phyloP scores from a whole-genome alignment of 2,329 filamentous ascomycete genomes.

The Curvularia spicifera region DNA sequence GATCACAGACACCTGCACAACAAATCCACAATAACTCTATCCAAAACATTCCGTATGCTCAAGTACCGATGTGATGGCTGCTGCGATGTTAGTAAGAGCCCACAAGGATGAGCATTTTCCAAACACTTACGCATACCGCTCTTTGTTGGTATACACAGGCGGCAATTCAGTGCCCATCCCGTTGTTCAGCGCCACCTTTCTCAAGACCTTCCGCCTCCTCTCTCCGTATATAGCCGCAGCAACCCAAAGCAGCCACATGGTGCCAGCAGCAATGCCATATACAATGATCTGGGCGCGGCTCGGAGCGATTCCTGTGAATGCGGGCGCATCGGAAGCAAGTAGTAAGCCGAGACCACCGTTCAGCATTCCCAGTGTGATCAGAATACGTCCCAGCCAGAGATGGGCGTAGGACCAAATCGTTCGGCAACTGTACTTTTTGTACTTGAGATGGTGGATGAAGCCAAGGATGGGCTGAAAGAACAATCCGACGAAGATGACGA shows the following conservation, averaged over 20 bases:
- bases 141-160: constrained; percentile 21
- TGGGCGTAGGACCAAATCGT: constrained; percentile 58
- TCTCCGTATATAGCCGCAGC: constrained; percentile 39
- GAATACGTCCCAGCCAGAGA: constrained; percentile 62
- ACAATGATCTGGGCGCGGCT: constrained; percentile 39
- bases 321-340: constrained; percentile 37
- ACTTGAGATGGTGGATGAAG: constrained; percentile 59
- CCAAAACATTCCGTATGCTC: neutral
- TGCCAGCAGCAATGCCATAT: constrained; percentile 43
- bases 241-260: constrained; percentile 47
- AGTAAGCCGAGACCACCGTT: constrained; percentile 62
- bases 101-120: too few species aligned
- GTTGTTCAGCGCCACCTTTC: constrained; percentile 20
- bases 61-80: constrained; percentile 3
- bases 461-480: constrained; percentile 63
- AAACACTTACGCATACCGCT: constrained; percentile 22
- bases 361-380: constrained; percentile 61
- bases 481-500: constrained; percentile 57
- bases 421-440: constrained; percentile 55
- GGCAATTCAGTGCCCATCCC: constrained; percentile 14
- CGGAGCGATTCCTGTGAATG: constrained; percentile 32
- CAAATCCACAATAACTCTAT: neutral
- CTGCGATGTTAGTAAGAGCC: neutral
- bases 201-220: constrained; percentile 11
- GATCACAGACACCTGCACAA: neutral